These are phyloP conservation scores for Heliamphora pulchella DNA, from an alignment of 179 eudicot genomes.

Conservation along the genomic window DNA sequence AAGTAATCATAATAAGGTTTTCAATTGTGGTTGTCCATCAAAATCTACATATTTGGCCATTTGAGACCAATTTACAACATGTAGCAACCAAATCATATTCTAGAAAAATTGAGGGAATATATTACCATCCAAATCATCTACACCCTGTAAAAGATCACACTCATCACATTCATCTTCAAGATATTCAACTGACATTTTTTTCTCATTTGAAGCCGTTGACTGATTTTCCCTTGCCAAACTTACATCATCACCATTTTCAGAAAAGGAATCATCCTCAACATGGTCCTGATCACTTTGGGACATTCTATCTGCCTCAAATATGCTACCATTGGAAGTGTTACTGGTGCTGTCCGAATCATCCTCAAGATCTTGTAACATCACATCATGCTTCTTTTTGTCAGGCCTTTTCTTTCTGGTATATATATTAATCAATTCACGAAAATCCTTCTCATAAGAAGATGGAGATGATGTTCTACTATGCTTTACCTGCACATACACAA, in stretches of 20 bases:
- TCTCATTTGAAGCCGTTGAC: constrained; percentile 31
- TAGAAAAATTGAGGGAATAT: not conserved
- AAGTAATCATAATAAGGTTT: not conserved
- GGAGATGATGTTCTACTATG: constrained; percentile 54
- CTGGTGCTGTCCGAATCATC: constrained; percentile 32
- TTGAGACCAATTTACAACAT: not conserved
- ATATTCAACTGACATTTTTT: constrained; percentile 62
- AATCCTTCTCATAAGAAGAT: constrained; percentile 56
- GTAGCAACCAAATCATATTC: not conserved
- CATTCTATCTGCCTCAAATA: constrained; percentile 19
- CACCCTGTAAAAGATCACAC: constrained; percentile 52
- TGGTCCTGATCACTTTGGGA: constrained; percentile 18
- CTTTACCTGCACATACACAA: constrained; percentile 45
- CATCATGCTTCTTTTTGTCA: constrained; percentile 16
- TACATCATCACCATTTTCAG: constrained; percentile 35
- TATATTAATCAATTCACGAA: constrained; percentile 50
- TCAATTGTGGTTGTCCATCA: not conserved
- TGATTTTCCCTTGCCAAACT: constrained; percentile 18
- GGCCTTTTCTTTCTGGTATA: constrained; percentile 39
- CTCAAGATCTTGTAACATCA: constrained; percentile 23
- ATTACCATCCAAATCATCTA: constrained; percentile 80
- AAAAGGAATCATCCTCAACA: constrained; percentile 26
- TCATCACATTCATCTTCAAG: constrained; percentile 98
- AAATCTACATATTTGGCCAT: not conserved
- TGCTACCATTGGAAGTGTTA: constrained; percentile 30